Base-by-base conservation (phyloP, 1,284 basidiomycete species). In the Schizophyllum amplum region DNA sequence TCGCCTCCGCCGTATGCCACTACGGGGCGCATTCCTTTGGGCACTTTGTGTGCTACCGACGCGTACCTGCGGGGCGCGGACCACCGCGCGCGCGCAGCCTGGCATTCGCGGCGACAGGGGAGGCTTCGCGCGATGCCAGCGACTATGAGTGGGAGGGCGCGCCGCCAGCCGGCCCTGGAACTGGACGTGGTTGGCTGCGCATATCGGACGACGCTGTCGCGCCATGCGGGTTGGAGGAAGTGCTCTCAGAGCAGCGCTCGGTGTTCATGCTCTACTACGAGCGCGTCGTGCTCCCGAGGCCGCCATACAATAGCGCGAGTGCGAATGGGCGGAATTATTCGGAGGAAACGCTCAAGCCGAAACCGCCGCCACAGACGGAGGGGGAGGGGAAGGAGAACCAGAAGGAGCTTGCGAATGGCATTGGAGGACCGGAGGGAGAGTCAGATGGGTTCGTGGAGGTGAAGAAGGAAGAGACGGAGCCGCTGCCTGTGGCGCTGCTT, bases 251-350 rank as follows among this genome's bases (percentile, higher is more conserved):
- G 68, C 84, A 84, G 47, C 76, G 79, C 15, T 83, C 83, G 48
- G 89, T 83, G 53, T 94, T 95, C 68, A 90, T 97, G 87, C 77
- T 96, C 47, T 96, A 93, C 66, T 97, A 97, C 66, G 93, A 97
- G 74, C 79, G 84, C 50, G 82, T 71, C 11, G 48, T 50, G 48
- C 9, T 50, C 15, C 48, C 48, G 20, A 2, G 48, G 13, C 48
- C 48, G 13, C 48, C 48, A 20, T 42, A 42, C 33, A 2, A n/a
- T n/a, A n/a, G 13, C 3, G 33, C 33, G 7, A 17, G 33, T 3
- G 33, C 33, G 17, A 17, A 17, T 9, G 33, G 33, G 33, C 4
- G 48, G 5, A 50, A 24, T 11, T 24, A 50, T 11, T 50, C 48
- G 2, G 48, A 50, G 13, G 48, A 50, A 20, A 50, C 48, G 24